A percentile compares a stretch with the other conserved stretches of the same genome.
phyloP scores from a whole-genome alignment of 2,329 filamentous ascomycete genomes.

The Elsinoe necatrix region DNA sequence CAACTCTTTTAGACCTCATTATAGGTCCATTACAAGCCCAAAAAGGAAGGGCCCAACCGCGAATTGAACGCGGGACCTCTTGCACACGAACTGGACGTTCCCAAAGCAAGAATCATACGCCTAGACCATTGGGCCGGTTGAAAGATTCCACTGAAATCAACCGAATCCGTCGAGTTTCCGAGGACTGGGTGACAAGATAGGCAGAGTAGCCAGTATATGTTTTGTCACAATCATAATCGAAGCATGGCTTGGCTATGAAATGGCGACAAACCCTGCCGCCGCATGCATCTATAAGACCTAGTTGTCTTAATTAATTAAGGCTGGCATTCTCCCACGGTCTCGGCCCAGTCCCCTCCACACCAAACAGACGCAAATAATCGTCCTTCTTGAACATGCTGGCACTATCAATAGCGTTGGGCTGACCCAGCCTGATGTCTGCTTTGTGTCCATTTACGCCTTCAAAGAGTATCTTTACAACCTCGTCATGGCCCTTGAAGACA shows the following conservation, averaged over 20 bases:
- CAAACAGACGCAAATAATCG: conserved; percentile 29
- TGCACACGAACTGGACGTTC: neutral
- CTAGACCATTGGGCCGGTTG: conserved; percentile 3
- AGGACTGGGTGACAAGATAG: too few relatives aligned
- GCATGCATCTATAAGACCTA: too few relatives aligned
- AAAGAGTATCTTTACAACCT: conserved; percentile 49
- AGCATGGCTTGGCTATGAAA: too few relatives aligned
- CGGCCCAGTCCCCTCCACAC: conserved; percentile 23
- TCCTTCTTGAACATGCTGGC: conserved; percentile 41
- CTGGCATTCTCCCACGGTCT: conserved; percentile 8
- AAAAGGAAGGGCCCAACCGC: conserved; percentile 2
- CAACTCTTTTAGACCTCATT: too few relatives aligned
- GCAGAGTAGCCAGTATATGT: too few relatives aligned
- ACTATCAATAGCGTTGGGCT: conserved; percentile 40
- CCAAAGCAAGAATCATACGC: conserved; percentile 11
- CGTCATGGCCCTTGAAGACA: conserved; percentile 62
- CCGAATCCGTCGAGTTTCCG: too few relatives aligned
- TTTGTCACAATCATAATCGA: too few relatives aligned
- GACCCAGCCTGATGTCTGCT: conserved; percentile 35
- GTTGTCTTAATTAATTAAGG: too few relatives aligned
- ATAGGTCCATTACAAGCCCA: neutral
- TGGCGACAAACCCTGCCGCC: too few relatives aligned
- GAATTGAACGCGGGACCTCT: conserved; percentile 9
- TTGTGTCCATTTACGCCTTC: conserved; percentile 29
- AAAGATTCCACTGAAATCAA: too few relatives aligned